These are phyloP conservation scores for Paecilomyces niveus DNA, from an alignment of 2,329 filamentous ascomycete genomes.

Conservation along the genomic window DNA sequence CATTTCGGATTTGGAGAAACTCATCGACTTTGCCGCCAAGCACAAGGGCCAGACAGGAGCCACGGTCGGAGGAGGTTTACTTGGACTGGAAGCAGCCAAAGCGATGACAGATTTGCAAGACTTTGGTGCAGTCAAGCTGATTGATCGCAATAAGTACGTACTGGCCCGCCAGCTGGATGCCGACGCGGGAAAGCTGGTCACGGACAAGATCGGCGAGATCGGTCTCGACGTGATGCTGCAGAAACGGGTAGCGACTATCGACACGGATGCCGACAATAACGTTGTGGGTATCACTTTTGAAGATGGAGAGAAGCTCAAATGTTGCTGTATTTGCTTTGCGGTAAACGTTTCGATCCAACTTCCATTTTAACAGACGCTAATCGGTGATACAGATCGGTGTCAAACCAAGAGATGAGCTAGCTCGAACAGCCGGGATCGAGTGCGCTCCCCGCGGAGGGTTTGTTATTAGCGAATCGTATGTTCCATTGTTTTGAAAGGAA, in stretches of 20 bases:
- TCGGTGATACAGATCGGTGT: constrained; percentile 58
- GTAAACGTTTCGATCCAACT: constrained; percentile 25
- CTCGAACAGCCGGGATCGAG: constrained; percentile 60
- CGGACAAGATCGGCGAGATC: constrained; percentile 70
- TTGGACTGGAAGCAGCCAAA: constrained; percentile 83
- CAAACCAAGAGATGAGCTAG: constrained; percentile 71
- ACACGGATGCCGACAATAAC: constrained; percentile 58
- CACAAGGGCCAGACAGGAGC: constrained; percentile 63
- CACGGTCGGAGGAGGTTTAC: constrained; percentile 75
- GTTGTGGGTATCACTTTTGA: constrained; percentile 73
- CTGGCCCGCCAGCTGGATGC: constrained; percentile 73
- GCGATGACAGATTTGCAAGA: constrained; percentile 81
- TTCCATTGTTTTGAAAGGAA: neutral
- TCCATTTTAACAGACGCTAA: constrained; percentile 4
- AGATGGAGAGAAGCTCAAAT: constrained; percentile 69
- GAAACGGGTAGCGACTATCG: constrained; percentile 66
- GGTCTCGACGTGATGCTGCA: constrained; percentile 74
- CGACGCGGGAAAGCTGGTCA: constrained; percentile 74
- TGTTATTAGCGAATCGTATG: constrained; percentile 45
- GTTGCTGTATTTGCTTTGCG: constrained; percentile 79
- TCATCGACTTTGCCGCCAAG: constrained; percentile 65
- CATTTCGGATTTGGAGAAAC: constrained; percentile 68
- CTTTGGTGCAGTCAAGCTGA: constrained; percentile 66
- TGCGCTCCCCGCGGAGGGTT: constrained; percentile 67
- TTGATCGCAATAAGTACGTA: constrained; percentile 79